These are phyloP conservation scores for Blumeria hordei DNA, from an alignment of 2,329 filamentous ascomycete genomes.

Conservation along the genomic window DNA sequence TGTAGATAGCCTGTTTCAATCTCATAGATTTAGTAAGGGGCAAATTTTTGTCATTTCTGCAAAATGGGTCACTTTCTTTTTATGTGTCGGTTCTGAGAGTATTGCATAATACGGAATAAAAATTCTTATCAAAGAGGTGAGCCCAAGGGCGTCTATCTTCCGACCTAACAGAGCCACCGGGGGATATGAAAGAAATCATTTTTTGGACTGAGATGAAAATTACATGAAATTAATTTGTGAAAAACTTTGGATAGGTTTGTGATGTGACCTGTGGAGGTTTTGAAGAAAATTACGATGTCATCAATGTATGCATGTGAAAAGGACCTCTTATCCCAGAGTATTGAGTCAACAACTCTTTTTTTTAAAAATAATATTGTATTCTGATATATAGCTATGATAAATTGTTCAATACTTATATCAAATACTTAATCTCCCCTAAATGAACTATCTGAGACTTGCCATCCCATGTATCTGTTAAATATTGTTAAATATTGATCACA, in stretches of 20 bases:
- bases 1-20: not conserved
- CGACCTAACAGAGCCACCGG: no score
- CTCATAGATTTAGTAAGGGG: not conserved
- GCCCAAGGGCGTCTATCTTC: no score
- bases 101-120: not conserved
- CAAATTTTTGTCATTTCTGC: not conserved
- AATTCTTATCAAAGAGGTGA: not conserved
- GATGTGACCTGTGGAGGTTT: not conserved
- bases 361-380: no score
- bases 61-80: not conserved
- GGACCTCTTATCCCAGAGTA: not conserved
- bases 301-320: not conserved
- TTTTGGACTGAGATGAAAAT: not conserved
- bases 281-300: not conserved
- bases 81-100: not conserved
- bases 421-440: no score
- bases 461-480: no score
- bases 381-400: no score
- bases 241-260: not conserved
- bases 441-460: no score
- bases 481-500: no score
- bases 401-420: no score
- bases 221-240: not conserved
- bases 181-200: not conserved
- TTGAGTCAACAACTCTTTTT: not conserved